phyloP scores from a whole-genome alignment of 2,329 filamentous ascomycete genomes.

The Venturia effusa region DNA sequence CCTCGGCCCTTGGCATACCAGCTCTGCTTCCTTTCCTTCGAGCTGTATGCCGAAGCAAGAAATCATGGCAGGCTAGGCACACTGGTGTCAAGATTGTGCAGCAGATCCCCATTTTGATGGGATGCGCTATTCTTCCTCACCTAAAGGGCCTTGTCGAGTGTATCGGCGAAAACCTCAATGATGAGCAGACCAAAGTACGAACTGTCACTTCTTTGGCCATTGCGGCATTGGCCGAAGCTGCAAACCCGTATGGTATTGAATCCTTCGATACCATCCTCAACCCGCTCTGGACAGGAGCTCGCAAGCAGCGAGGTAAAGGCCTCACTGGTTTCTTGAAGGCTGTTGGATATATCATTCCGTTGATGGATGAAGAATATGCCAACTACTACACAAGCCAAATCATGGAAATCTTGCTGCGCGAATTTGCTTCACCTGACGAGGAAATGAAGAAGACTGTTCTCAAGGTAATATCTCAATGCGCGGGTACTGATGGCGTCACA shows the following conservation, averaged over 20 bases:
- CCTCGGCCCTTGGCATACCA: constrained; percentile 89
- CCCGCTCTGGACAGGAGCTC: constrained; percentile 89
- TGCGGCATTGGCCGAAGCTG: constrained; percentile 87
- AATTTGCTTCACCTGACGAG: constrained; percentile 94
- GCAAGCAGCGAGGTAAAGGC: constrained; percentile 93
- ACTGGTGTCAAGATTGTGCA: constrained; percentile 99
- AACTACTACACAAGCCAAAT: constrained; percentile 99
- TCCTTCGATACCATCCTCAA: constrained; percentile 97
- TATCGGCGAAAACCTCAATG: constrained; percentile 89
- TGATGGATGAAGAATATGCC: constrained; percentile 99
- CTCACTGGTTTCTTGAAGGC: constrained; percentile 94
- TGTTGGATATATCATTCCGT: constrained; percentile 92
- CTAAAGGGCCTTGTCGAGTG: constrained; percentile 94
- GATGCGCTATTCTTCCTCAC: constrained; percentile 89
- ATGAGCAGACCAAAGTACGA: constrained; percentile 94
- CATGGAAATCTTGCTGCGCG: constrained; percentile 93
- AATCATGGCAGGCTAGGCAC: constrained; percentile 96
- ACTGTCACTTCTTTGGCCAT: constrained; percentile 94
- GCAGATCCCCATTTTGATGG: constrained; percentile 98
- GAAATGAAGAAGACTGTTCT: constrained; percentile 99
- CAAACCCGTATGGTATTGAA: constrained; percentile 97
- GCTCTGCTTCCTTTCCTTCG: constrained; percentile 88
- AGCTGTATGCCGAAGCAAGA: constrained; percentile 94
- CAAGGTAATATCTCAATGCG: constrained; percentile 94
- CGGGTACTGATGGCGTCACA: constrained; percentile 88